Base-by-base conservation (phyloP, 2,329 filamentous ascomycete species). In the Talaromyces sp. region DNA sequence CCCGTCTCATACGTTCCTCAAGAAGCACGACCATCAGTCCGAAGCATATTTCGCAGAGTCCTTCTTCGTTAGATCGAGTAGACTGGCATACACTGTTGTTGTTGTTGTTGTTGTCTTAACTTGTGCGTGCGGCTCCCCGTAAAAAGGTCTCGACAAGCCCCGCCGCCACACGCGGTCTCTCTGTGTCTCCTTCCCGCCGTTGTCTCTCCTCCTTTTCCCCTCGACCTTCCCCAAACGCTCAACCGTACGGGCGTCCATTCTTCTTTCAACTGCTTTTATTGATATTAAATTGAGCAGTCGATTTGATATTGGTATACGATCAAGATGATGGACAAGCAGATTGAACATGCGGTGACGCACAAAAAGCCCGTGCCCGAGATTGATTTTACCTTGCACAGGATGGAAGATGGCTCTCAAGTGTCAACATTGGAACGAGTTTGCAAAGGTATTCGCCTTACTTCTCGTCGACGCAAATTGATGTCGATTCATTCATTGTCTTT, bases 321-420 rank as follows among this genome's bases (percentile, higher is more conserved):
- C 28, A 35, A 15, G 13, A 28, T 56, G 28, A 60, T 60, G 59
- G 59, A 61, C 22, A 67, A 65, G 46, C 66, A 69, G 64, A 63
- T 97, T 71, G 91, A 96, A 70, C 90, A 89, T 74, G 94, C 94
- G 61, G 91, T 99, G 70, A 86, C 87, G 74, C 86, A 97, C 69
- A 97, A 97, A 87, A 93, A 89, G 80, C 92, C 93, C 56, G 83
- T 95, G 53, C 94, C 94, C 59, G 93, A 97, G 81, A 97, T 99
- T 70, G 94, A 99, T 80, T 99, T 99, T 75, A 95, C 91, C 58
- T 86, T 99, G 70, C 94, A 99, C 77, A 94, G 89, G 62, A 97
- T 97, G 93, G 94, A 99, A 75, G 94, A 99, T 81, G 91, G 90
- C 71, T 87, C 84, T 56, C 91, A 96, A 79, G 94, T 99, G 73